phyloP scores from a whole-genome alignment of 192 early-diverging fungal species.

The Umbelopsis sp. region DNA sequence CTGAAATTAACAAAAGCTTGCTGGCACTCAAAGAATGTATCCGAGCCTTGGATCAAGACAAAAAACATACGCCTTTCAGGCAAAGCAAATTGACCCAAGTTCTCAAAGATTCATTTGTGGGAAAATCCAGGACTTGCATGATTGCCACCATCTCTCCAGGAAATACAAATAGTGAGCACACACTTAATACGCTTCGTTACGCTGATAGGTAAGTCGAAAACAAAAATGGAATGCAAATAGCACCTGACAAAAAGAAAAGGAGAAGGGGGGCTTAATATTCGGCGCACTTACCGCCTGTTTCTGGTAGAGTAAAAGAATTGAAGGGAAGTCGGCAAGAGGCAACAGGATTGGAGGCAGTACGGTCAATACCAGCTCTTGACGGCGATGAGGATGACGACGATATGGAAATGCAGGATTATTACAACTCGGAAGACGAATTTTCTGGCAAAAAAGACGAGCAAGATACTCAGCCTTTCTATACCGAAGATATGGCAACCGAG shows the following conservation, averaged over 20 bases:
- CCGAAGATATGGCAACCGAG: conserved; percentile 17
- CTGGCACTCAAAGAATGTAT: conserved; percentile 98
- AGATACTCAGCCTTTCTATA: not conserved
- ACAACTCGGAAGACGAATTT: not conserved
- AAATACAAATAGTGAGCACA: conserved; percentile 89
- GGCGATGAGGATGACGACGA: not conserved
- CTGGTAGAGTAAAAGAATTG: conserved; percentile 2
- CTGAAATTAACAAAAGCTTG: conserved; percentile 98
- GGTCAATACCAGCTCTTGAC: not conserved
- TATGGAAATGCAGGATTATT: conserved; percentile 11
- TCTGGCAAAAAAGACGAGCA: not conserved
- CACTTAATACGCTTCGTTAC: conserved; percentile 92
- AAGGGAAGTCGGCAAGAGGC: not conserved
- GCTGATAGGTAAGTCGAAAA: conserved; percentile 78
- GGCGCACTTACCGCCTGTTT: too few relatives aligned
- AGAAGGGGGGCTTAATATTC: too few relatives aligned
- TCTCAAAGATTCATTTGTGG: conserved; percentile 95
- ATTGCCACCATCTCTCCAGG: conserved; percentile 96
- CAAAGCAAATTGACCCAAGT: conserved; percentile 97
- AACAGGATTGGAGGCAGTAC: not conserved
- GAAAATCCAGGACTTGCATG: conserved; percentile 95
- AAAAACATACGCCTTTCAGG: conserved; percentile 95
- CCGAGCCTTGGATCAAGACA: conserved; percentile 91
- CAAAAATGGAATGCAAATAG: not conserved
- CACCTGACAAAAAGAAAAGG: too few relatives aligned